Conservation (phyloP, 2,329 filamentous ascomycete species). For the Pestalotiopsis sp. region DNA sequence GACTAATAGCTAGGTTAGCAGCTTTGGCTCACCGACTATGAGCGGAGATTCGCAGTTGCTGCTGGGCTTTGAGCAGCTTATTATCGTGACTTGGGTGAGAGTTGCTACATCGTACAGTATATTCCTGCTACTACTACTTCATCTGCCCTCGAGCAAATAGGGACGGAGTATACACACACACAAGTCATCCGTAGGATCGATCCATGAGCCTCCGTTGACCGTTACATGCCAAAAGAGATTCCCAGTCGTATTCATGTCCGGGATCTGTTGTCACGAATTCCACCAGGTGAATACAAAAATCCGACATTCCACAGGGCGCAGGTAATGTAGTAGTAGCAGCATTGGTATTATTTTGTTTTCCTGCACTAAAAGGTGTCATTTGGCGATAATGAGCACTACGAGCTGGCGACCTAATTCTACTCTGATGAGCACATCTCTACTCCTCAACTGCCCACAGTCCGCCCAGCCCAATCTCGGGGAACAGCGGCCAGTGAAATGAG, state of each 20-base stretch:
- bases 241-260: background rate
- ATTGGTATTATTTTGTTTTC: background rate
- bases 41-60: too few species aligned
- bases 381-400: background rate
- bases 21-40: too few species aligned
- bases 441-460: background rate
- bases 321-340: background rate
- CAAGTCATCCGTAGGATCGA: background rate
- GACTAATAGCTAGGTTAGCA: too few species aligned
- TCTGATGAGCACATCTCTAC: background rate
- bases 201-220: background rate
- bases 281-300: background rate
- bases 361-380: background rate
- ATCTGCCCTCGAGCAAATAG: too few species aligned
- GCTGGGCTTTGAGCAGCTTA: too few species aligned
- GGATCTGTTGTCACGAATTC: background rate
- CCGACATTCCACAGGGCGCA: background rate
- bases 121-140: too few species aligned
- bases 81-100: too few species aligned
- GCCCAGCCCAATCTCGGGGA: conserved; percentile 2
- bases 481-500: conserved; percentile 9
- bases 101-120: too few species aligned
- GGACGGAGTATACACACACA: background rate
- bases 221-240: background rate
- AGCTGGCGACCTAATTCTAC: background rate